Evolutionary conservation across 148 eudicot species (phyloP).

Genomic region (Persicaria maculosa): DNA sequence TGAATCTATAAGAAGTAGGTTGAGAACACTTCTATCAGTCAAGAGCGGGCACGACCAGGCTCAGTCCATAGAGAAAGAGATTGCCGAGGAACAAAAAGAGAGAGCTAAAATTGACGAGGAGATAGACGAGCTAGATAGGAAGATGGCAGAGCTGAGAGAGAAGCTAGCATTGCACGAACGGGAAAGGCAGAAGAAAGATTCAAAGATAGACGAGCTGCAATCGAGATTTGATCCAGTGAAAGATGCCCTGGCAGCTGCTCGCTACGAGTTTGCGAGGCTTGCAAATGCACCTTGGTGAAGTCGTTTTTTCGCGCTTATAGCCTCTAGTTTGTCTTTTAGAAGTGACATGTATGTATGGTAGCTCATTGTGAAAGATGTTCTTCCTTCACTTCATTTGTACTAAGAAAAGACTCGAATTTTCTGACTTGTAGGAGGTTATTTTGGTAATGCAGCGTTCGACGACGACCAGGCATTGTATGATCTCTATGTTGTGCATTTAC

Average conservation of each 20-base stretch:
- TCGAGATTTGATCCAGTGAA: constrained; percentile 21
- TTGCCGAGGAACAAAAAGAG: constrained; percentile 27
- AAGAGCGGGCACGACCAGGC: constrained; percentile 40
- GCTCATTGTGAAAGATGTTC: constrained; percentile 8
- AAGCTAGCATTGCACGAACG: constrained; percentile 25
- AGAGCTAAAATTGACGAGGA: constrained; percentile 31
- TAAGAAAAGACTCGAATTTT: too few species aligned
- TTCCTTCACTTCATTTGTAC: background rate
- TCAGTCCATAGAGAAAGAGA: constrained; percentile 23
- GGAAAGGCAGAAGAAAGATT: constrained; percentile 29
- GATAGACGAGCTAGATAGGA: constrained; percentile 35
- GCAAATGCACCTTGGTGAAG: constrained; percentile 31
- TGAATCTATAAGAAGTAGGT: constrained; percentile 29
- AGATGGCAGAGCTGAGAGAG: constrained; percentile 32
- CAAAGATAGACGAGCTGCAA: constrained; percentile 27
- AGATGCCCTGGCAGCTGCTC: constrained; percentile 19
- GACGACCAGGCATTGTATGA: background rate
- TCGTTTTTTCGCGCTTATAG: background rate
- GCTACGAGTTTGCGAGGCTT: constrained; percentile 30
- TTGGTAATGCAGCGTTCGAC: background rate
- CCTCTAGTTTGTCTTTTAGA: background rate
- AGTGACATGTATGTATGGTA: background rate
- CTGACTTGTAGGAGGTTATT: background rate
- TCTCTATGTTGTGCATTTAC: background rate
- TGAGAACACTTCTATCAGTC: constrained; percentile 28